Evolutionary conservation across 345 rosid species (phyloP).

Genomic region (Camelina laxa): DNA sequence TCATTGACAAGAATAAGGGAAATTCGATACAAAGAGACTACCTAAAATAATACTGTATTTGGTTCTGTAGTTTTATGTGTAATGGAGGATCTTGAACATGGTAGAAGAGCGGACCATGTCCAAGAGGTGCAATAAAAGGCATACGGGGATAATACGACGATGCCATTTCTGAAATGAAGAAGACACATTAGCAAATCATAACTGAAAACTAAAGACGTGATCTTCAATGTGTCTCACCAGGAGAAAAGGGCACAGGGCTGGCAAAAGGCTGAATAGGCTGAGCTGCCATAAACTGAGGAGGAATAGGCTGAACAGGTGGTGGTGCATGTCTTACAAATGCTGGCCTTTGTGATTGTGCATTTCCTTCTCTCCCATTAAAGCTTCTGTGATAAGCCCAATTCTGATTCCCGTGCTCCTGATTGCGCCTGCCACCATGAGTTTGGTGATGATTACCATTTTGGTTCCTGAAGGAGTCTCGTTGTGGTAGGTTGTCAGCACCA

Average conservation of each 20-base stretch:
- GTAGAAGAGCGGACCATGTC: slow-evolving; percentile 55
- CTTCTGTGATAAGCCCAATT: slow-evolving; percentile 60
- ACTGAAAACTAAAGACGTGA: slow-evolving; percentile 8
- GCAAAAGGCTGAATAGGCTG: slow-evolving; percentile 59
- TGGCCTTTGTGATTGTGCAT: slow-evolving; percentile 65
- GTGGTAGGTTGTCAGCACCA: slow-evolving; percentile 63
- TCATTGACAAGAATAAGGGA: slow-evolving; percentile 14
- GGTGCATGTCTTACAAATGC: slow-evolving; percentile 68
- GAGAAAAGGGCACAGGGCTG: slow-evolving; percentile 52
- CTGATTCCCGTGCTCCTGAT: slow-evolving; percentile 69
- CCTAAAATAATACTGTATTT: slow-evolving; percentile 94
- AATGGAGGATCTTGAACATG: slow-evolving; percentile 58
- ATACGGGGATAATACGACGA: slow-evolving; percentile 59
- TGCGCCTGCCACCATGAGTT: slow-evolving; percentile 74
- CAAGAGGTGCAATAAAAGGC: slow-evolving; percentile 50
- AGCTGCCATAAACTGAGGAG: slow-evolving; percentile 56
- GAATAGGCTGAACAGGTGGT: slow-evolving; percentile 56
- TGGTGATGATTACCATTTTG: slow-evolving; percentile 77
- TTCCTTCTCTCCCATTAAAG: slow-evolving; percentile 70
- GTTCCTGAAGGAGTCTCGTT: slow-evolving; percentile 64
- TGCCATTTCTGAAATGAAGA: slow-evolving; percentile 52
- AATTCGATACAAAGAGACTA: slow-evolving; percentile 34
- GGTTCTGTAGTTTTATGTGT: slow-evolving; percentile 59
- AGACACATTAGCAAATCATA: slow-evolving; percentile 39
- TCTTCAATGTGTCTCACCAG: slow-evolving; percentile 58